A percentile compares a stretch with the other conserved stretches of the same genome.
phyloP scores from a whole-genome alignment of 208 protist species.

The Acanthamoeba castellanii region DNA sequence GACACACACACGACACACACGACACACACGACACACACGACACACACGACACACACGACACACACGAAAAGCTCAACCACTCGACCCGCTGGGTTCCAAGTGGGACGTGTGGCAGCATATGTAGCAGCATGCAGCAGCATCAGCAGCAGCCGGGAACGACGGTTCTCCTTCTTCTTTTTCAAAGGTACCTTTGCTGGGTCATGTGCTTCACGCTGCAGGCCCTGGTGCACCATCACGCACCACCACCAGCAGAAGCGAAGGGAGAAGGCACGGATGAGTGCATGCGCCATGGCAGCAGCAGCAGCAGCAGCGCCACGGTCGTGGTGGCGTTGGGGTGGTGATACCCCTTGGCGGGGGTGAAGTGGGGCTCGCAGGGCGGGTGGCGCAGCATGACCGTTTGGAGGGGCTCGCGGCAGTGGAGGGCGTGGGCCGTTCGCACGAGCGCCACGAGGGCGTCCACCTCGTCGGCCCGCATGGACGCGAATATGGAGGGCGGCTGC shows the following conservation, averaged over 20 bases:
- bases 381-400: slow-evolving; percentile 16
- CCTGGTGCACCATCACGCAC: neutral
- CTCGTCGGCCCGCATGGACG: neutral
- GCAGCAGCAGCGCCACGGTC: too few species aligned
- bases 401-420: neutral
- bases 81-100: too few species aligned
- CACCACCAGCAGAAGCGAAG: neutral
- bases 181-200: slow-evolving; percentile 14
- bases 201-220: slow-evolving; percentile 23
- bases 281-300: too few species aligned
- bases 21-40: too few species aligned
- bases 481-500: neutral
- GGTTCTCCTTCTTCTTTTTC: too few species aligned
- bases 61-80: too few species aligned
- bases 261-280: too few species aligned
- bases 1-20: neutral
- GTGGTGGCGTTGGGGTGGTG: too few species aligned
- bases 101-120: too few species aligned
- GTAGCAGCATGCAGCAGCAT: too few species aligned
- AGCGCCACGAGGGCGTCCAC: neutral
- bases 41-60: too few species aligned
- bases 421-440: neutral
- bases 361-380: neutral
- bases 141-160: too few species aligned
- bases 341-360: neutral